These are phyloP conservation scores for Malus hybrid DNA, from an alignment of 331 rosid genomes.

Conservation along the genomic window DNA sequence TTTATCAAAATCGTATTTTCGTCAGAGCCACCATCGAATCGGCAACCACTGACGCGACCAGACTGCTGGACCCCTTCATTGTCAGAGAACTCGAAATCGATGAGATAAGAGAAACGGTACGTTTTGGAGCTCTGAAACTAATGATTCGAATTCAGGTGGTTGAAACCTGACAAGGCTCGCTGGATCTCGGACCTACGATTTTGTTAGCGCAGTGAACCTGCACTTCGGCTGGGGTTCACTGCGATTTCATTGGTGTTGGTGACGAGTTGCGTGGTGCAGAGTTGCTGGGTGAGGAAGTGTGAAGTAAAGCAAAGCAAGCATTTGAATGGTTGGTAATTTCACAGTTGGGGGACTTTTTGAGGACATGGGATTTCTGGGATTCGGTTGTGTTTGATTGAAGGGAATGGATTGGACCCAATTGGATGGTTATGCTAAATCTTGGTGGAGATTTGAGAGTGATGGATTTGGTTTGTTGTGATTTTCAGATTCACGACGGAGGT, in stretches of 20 bases:
- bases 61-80: constrained; percentile 40
- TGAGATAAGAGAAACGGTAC: neutral
- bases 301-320: too few relatives aligned
- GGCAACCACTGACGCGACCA: constrained; percentile 43
- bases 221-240: constrained; percentile 17
- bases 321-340: too few relatives aligned
- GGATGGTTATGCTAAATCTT: too few relatives aligned
- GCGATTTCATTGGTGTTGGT: constrained; percentile 6
- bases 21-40: neutral
- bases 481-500: too few relatives aligned
- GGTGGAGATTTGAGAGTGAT: too few relatives aligned
- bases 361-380: too few relatives aligned
- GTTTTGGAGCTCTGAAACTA: neutral
- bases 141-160: neutral
- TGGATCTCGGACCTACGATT: constrained; percentile 30
- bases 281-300: too few relatives aligned
- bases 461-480: too few relatives aligned
- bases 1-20: neutral
- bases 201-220: constrained; percentile 48
- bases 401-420: too few relatives aligned
- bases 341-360: too few relatives aligned
- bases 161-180: constrained; percentile 31
- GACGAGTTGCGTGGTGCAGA: too few relatives aligned
- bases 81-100: neutral
- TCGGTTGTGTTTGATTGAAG: too few relatives aligned